These are phyloP conservation scores for Barnettozyma sp. DNA, from an alignment of 805 yeast genomes.

Conservation along the genomic window DNA sequence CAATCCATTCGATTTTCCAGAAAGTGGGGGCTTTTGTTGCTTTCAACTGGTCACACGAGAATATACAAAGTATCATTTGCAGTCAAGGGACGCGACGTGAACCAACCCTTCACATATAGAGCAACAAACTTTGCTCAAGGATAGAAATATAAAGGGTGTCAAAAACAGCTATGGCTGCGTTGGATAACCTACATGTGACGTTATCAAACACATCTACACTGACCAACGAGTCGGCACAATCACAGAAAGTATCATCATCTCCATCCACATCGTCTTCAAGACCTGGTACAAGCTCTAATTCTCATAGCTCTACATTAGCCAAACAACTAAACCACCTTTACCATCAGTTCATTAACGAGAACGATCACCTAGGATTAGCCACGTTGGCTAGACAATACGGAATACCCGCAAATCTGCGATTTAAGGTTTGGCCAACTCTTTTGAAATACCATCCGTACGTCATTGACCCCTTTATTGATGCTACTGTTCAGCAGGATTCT, in stretches of 20 bases:
- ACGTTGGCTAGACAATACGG: slow-evolving; percentile 77
- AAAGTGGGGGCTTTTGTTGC: no score
- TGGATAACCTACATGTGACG: slow-evolving; percentile 16
- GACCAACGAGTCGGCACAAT: slow-evolving; percentile 1
- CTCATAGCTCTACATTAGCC: slow-evolving; percentile 8
- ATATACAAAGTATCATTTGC: no score
- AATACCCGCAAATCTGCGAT: slow-evolving; percentile 74
- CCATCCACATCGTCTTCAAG: no score
- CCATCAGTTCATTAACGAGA: slow-evolving; percentile 45
- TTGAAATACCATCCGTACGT: slow-evolving; percentile 83
- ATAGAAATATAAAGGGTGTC: no score
- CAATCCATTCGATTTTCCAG: no score
- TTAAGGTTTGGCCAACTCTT: slow-evolving; percentile 77
- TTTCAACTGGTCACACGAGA: no score
- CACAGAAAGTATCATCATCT: slow-evolving; percentile 1
- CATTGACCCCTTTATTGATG: slow-evolving; percentile 61
- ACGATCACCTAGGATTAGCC: slow-evolving; percentile 72
- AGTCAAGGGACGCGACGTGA: no score
- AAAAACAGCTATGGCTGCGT: slow-evolving; percentile 7
- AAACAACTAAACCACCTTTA: slow-evolving; percentile 38
- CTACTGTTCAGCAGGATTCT: slow-evolving; percentile 30
- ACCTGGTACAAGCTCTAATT: slow-evolving; percentile 9
- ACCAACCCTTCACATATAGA: no score
- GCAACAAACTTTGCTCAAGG: no score
- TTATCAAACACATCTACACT: slow-evolving; percentile 17